Conservation (phyloP, 75 land plant species). For the Sequoiadendron giganteum region DNA sequence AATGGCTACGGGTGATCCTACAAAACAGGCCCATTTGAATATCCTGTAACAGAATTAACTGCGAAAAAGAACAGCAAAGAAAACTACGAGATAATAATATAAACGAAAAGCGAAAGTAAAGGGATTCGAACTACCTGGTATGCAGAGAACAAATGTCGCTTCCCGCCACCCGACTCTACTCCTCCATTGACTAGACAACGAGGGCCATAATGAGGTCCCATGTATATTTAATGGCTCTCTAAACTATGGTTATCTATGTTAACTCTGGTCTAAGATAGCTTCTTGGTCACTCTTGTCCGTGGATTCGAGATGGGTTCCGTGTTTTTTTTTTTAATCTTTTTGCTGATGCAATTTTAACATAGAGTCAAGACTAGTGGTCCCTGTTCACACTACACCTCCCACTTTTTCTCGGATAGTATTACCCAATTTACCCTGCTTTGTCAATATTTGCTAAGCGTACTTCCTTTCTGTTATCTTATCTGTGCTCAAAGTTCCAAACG, state of each 20-base stretch:
- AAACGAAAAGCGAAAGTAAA: background rate
- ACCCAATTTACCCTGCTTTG: background rate
- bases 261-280: background rate
- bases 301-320: background rate
- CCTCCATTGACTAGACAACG: background rate
- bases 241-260: background rate
- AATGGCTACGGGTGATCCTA: background rate
- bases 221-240: background rate
- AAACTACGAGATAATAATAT: background rate
- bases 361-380: background rate
- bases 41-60: background rate
- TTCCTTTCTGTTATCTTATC: too few relatives aligned
- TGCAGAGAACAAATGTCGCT: background rate
- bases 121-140: background rate
- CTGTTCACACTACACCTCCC: background rate
- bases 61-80: background rate
- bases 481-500: too few relatives aligned
- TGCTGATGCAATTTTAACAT: background rate
- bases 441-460: too few relatives aligned
- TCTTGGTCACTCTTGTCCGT: background rate
- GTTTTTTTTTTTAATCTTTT: background rate
- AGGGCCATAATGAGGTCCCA: background rate
- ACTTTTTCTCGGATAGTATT: background rate
- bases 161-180: background rate
- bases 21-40: background rate